Evolutionary conservation across 1,139 yeast genomes (phyloP), one percentile per base, ranked within the genome.

Genomic region (Maudiozyma humilis): DNA sequence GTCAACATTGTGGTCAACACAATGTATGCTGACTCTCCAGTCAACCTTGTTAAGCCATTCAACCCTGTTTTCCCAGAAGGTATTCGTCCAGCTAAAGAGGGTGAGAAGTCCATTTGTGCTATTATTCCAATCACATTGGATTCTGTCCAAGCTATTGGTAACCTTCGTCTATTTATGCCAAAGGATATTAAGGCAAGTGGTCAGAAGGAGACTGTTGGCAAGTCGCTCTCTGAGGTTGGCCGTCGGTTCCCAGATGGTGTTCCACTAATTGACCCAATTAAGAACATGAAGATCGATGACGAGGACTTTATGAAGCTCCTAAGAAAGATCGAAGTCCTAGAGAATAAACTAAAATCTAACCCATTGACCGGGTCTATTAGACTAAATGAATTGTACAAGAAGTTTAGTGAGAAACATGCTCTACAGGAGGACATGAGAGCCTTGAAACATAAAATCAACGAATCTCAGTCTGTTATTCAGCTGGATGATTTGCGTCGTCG

Each of bases 401-500:
- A 77, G 51, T 93, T 83, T 57, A 66, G 78, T 12, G 66, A 70
- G 30, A 89, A 88, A 66, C 78, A 82, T 48, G 73, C 72, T 1
- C 60, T 85, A 33, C 78, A 76, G 48, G 68, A 68, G n/a, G 74
- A 81, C 47, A 79, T 86, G 46, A 79, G 79, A 54, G 66, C 66
- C 3, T 64, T 83, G 38, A 77, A 77, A 53, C 74, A 73, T 25
- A 80, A 84, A 60, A 83, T 89, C 31, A 66, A 73, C 40, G 93
- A 87, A 47, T 93, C 96, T 0, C 89, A 85, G 59, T 85, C 96
- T 0, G 88, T 91, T 17, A 82, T 89, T 56, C 98, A 91, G 66
- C 70, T 93, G 55, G 97, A 93, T 59, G 98, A 91, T 63, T 73
- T 91, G 58, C 86, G 85, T 62, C 87, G 86, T 60, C 81, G 98